Evolutionary conservation across 2,329 filamentous ascomycete genomes (phyloP).

Genomic region (Chaetomiaceae sp.): DNA sequence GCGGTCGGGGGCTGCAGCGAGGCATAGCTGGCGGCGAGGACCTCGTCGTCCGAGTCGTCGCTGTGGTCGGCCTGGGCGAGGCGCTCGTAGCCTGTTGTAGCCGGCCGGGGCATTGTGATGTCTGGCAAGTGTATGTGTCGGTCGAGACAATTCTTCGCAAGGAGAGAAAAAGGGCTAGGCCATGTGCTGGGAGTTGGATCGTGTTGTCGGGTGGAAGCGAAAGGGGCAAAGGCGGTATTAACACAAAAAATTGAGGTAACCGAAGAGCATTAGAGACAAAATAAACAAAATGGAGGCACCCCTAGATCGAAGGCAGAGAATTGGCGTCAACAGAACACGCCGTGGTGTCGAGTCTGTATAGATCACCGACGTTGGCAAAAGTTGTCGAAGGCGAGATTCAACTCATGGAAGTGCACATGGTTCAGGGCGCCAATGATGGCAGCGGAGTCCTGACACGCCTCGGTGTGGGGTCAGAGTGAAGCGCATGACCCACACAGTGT

Average conservation of each 20-base stretch:
- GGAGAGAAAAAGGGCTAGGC: neutral
- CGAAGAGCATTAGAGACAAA: neutral
- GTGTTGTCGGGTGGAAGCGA: neutral
- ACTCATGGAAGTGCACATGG: neutral
- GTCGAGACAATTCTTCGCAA: no score
- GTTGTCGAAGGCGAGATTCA: neutral
- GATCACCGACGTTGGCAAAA: neutral
- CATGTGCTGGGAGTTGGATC: neutral
- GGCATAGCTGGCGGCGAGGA: conserved; percentile 47
- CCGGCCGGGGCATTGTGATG: conserved; percentile 60
- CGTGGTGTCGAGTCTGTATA: neutral
- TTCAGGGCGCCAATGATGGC: conserved; percentile 6
- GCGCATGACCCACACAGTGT: no score
- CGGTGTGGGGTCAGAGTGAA: neutral
- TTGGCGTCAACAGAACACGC: neutral
- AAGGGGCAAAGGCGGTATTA: neutral
- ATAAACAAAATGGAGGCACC: neutral
- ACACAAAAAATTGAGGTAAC: neutral
- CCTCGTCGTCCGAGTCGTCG: conserved; percentile 65
- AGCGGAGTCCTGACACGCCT: neutral
- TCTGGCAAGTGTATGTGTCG: neutral
- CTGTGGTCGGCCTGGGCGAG: conserved; percentile 77
- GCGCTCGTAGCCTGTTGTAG: conserved; percentile 79
- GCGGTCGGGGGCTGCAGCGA: conserved; percentile 52
- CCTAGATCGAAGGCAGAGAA: neutral